A percentile compares a stretch with the other conserved stretches of the same genome.
These are phyloP conservation scores for Boletus subcaerulescens DNA, from an alignment of 768 basidiomycete genomes.

Conservation along the genomic window DNA sequence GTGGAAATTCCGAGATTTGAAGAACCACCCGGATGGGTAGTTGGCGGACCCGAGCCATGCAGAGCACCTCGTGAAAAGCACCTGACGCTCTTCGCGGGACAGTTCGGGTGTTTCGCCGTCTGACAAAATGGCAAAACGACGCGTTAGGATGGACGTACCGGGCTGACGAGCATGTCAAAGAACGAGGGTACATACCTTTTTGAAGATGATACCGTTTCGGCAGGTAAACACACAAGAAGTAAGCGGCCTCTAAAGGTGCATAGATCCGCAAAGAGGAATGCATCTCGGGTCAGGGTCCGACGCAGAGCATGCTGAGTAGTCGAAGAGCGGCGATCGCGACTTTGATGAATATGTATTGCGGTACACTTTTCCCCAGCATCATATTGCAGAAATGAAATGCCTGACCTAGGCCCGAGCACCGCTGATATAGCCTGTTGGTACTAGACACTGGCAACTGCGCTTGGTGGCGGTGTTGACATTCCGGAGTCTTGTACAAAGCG, in stretches of 20 bases:
- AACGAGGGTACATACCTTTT: constrained; percentile 35
- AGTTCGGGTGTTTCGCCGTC: constrained; percentile 38
- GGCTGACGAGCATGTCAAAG: not conserved
- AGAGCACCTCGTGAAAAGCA: constrained; percentile 50
- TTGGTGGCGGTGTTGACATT: no score
- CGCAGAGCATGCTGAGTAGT: constrained; percentile 39
- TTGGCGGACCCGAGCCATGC: constrained; percentile 16
- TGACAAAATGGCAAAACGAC: constrained; percentile 8
- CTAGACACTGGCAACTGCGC: no score
- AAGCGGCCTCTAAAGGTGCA: constrained; percentile 43
- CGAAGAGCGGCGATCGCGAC: no score
- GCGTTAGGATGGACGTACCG: not conserved
- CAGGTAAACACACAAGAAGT: constrained; percentile 49
- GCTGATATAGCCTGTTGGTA: no score
- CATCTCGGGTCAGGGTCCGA: constrained; percentile 10
- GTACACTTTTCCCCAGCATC: no score
- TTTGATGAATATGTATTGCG: no score
- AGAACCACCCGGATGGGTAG: constrained; percentile 54
- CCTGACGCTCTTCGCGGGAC: constrained; percentile 40
- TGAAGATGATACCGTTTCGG: constrained; percentile 46
- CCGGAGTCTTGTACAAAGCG: no score
- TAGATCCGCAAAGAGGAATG: constrained; percentile 24
- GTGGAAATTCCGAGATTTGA: constrained; percentile 32
- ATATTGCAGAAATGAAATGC: no score
- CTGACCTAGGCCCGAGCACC: no score